Percentiles rank a stretch among this genome's conserved stretches.
Conservation (phyloP, 1,284 basidiomycete genomes). For the Rhizoctonia solani region DNA sequence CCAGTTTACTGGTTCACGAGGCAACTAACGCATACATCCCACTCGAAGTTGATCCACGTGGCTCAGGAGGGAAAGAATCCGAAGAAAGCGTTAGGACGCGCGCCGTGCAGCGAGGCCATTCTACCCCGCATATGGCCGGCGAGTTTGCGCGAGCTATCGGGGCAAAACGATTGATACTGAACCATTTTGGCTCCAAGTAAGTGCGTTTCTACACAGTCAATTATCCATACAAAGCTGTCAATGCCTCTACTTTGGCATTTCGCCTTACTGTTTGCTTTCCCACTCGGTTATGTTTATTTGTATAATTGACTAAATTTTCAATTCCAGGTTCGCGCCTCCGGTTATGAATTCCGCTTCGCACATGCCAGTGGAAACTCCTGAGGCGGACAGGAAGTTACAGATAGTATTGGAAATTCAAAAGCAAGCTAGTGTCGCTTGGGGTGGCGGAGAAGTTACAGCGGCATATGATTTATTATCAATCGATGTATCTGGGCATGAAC, state of each 20-base stretch:
- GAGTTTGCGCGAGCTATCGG: slow-evolving; percentile 68
- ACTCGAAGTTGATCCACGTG: slow-evolving; percentile 52
- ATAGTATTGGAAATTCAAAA: slow-evolving; percentile 67
- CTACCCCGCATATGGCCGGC: slow-evolving; percentile 81
- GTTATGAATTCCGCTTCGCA: slow-evolving; percentile 48
- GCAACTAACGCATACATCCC: slow-evolving; percentile 83
- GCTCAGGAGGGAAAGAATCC: slow-evolving; percentile 51
- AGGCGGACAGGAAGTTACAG: slow-evolving; percentile 42
- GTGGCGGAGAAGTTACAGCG: slow-evolving; percentile 53
- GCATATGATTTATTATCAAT: slow-evolving; percentile 72
- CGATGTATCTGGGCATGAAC: slow-evolving; percentile 52
- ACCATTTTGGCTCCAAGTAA: slow-evolving; percentile 81
- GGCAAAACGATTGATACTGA: slow-evolving; percentile 72
- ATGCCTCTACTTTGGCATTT: too few relatives aligned
- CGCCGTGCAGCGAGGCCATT: slow-evolving; percentile 73
- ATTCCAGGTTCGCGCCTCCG: slow-evolving; percentile 50
- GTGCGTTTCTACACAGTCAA: slow-evolving; percentile 40
- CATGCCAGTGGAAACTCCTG: slow-evolving; percentile 47
- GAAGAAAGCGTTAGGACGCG: slow-evolving; percentile 58
- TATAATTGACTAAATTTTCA: slow-evolving; percentile 53
- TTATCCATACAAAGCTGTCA: slow-evolving; percentile 16
- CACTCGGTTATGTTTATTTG: too few relatives aligned
- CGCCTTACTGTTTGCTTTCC: too few relatives aligned
- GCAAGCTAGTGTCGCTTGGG: slow-evolving; percentile 66
- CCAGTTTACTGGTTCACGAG: slow-evolving; percentile 78